Percentiles rank a stretch among this genome's conserved stretches.
These are phyloP conservation scores for Physcia stellaris DNA, from an alignment of 495 filamentous ascomycete species.

Conservation along the genomic window DNA sequence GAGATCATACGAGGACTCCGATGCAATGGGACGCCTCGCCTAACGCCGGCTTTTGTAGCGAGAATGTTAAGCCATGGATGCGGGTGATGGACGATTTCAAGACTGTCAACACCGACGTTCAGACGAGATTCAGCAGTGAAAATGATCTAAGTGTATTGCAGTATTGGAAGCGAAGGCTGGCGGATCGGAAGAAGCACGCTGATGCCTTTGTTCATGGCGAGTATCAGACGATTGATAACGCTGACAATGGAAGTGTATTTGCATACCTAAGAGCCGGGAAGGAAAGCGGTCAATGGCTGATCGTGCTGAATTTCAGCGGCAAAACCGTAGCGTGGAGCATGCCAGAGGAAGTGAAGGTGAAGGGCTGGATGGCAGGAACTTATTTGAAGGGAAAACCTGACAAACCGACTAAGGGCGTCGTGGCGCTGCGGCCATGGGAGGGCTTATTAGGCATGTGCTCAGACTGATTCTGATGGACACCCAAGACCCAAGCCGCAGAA, in stretches of 20 bases:
- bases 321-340: conserved; percentile 24
- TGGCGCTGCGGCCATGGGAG: conserved; percentile 3
- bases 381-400: conserved; percentile 20
- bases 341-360: conserved; percentile 19
- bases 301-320: conserved; percentile 29
- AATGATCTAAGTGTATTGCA: conserved; percentile 24
- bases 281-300: conserved; percentile 19
- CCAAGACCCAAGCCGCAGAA: too few species aligned
- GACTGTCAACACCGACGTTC: conserved; percentile 35
- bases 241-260: conserved; percentile 22
- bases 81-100: conserved; percentile 38
- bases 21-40: conserved; percentile 44
- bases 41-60: conserved; percentile 40
- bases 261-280: conserved; percentile 22
- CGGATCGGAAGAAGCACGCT: conserved; percentile 24
- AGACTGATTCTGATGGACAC: not conserved
- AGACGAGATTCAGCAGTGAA: conserved; percentile 14
- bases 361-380: conserved; percentile 27
- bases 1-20: conserved; percentile 50
- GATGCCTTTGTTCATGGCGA: conserved; percentile 31
- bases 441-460: conserved; percentile 3
- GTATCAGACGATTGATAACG: conserved; percentile 2
- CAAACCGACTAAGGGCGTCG: conserved; percentile 5
- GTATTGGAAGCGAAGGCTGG: conserved; percentile 30
- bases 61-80: conserved; percentile 40